Percentiles rank a stretch among this genome's conserved stretches.
These are phyloP conservation scores for Moniliophthora roreri DNA, from an alignment of 1,284 basidiomycete genomes.

Conservation along the genomic window DNA sequence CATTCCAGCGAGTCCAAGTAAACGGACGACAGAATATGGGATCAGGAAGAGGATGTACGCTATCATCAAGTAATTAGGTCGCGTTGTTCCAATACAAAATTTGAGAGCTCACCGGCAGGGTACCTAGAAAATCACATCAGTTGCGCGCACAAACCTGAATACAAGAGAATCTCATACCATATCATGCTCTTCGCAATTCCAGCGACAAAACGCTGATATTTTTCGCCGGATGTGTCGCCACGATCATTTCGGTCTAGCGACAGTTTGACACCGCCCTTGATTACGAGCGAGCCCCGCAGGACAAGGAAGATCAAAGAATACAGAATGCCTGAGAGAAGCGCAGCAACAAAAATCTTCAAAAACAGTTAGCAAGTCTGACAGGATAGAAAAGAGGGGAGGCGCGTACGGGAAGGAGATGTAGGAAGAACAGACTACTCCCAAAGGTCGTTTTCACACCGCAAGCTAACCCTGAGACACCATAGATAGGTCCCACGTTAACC, in stretches of 20 bases:
- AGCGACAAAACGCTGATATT: constrained; percentile 60
- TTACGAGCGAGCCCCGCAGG: constrained; percentile 49
- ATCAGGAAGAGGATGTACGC: constrained; percentile 61
- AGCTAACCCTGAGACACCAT: constrained; percentile 49
- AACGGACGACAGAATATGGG: constrained; percentile 54
- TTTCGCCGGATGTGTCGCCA: constrained; percentile 34
- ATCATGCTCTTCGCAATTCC: constrained; percentile 64
- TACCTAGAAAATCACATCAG: constrained; percentile 42
- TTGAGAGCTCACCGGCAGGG: constrained; percentile 49
- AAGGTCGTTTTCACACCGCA: constrained; percentile 51
- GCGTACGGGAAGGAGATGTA: constrained; percentile 62
- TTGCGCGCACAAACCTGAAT: constrained; percentile 3
- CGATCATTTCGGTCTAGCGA: constrained; percentile 46
- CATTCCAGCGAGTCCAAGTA: constrained; percentile 49
- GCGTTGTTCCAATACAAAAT: neutral
- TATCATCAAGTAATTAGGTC: constrained; percentile 22
- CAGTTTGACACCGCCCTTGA: constrained; percentile 46
- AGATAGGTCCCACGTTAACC: constrained; percentile 36
- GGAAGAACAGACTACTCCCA: constrained; percentile 42
- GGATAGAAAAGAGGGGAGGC: neutral
- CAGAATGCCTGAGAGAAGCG: constrained; percentile 50
- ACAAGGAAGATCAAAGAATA: constrained; percentile 60
- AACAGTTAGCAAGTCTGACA: constrained; percentile 7
- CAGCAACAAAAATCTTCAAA: constrained; percentile 54
- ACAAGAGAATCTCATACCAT: constrained; percentile 45